Conservation (phyloP, 805 yeast genomes). For the Wickerhamomyces strasburgensis region DNA sequence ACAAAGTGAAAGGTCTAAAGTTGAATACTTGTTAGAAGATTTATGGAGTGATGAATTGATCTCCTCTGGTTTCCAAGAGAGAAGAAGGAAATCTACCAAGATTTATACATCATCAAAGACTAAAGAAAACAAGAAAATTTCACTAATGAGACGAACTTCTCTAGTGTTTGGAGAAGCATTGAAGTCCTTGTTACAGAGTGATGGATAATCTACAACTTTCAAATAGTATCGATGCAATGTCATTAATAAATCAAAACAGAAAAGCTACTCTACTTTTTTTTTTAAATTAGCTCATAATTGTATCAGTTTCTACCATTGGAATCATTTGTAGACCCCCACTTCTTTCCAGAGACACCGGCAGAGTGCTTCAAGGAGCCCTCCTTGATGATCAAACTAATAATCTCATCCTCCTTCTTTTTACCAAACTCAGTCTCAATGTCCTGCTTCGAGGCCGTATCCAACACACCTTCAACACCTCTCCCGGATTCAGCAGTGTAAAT, state of each 20-base stretch:
- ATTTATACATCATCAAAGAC: neutral
- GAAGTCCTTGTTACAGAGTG: too few species aligned
- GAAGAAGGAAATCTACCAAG: conserved; percentile 1
- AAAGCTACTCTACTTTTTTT: too few species aligned
- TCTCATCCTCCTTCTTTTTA: conserved; percentile 42
- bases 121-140: conserved; percentile 2
- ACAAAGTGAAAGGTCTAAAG: conserved; percentile 18
- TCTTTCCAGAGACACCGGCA: conserved; percentile 25
- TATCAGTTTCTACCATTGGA: conserved; percentile 28
- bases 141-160: conserved; percentile 22
- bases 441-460: conserved; percentile 65
- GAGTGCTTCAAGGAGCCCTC: conserved; percentile 52
- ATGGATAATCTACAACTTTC: too few species aligned
- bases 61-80: conserved; percentile 1
- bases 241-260: too few species aligned
- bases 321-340: conserved; percentile 42
- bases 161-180: conserved; percentile 19
- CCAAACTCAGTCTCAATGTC: conserved; percentile 71
- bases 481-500: conserved; percentile 58
- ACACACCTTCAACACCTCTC: conserved; percentile 63
- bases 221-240: too few species aligned
- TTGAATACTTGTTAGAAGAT: conserved; percentile 27
- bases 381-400: conserved; percentile 52
- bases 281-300: too few species aligned
- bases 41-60: conserved; percentile 31